Conservation (phyloP, 345 rosid species). For the Acer yangbiense region DNA sequence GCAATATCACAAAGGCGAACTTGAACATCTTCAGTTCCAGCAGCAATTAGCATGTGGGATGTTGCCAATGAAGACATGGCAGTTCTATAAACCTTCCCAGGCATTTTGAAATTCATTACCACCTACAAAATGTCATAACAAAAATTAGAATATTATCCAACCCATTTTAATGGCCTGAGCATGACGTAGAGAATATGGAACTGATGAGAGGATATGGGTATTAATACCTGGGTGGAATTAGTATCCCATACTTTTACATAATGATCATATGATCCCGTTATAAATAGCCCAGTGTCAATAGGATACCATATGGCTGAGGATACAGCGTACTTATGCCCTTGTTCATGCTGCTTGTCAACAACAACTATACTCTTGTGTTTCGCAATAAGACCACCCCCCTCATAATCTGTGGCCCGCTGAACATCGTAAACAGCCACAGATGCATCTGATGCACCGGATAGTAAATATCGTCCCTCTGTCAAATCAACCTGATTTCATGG, state of each 20-base stretch:
- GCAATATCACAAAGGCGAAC: slow-evolving; percentile 94
- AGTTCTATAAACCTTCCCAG: slow-evolving; percentile 88
- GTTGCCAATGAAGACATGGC: slow-evolving; percentile 91
- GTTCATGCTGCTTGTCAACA: slow-evolving; percentile 75
- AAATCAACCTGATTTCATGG: slow-evolving; percentile 77
- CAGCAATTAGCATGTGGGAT: slow-evolving; percentile 88
- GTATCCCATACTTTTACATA: slow-evolving; percentile 93
- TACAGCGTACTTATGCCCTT: slow-evolving; percentile 74
- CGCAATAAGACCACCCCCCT: slow-evolving; percentile 69
- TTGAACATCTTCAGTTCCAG: slow-evolving; percentile 95
- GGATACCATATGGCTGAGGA: slow-evolving; percentile 95
- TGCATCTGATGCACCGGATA: slow-evolving; percentile 86
- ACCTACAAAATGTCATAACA: slow-evolving; percentile 42
- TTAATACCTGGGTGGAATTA: slow-evolving; percentile 69
- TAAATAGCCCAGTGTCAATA: slow-evolving; percentile 86
- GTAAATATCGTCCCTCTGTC: slow-evolving; percentile 82
- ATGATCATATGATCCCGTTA: slow-evolving; percentile 87
- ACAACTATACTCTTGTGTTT: slow-evolving; percentile 71
- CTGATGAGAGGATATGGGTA: neutral
- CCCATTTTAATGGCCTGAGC: neutral
- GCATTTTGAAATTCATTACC: slow-evolving; percentile 86
- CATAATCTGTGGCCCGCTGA: slow-evolving; percentile 60
- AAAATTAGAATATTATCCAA: slow-evolving; percentile 7
- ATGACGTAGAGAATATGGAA: neutral
- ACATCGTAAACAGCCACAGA: slow-evolving; percentile 81